Evolutionary conservation across 208 protist species (phyloP).

Genomic region (Naegleria lovaniensis): DNA sequence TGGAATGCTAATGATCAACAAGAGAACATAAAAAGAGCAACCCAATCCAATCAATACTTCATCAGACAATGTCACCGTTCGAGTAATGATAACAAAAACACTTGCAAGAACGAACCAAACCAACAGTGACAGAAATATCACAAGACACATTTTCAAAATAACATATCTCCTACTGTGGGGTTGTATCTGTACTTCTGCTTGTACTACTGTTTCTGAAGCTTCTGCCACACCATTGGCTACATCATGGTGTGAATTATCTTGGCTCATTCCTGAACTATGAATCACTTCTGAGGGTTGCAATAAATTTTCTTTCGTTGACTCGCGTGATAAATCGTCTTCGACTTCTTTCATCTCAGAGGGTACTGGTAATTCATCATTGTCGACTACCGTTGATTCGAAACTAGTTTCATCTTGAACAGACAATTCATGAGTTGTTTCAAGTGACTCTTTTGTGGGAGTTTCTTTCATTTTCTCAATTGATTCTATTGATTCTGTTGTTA

Average conservation of each 20-base stretch:
- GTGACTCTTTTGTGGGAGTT: background rate
- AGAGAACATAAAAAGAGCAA: background rate
- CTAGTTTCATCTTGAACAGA: background rate
- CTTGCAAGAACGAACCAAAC: background rate
- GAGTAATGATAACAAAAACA: background rate
- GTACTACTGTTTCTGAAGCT: too few relatives aligned
- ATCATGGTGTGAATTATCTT: background rate
- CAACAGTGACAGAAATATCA: background rate
- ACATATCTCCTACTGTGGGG: background rate
- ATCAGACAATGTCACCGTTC: background rate
- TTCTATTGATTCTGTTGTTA: background rate
- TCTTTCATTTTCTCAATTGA: background rate
- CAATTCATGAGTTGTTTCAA: background rate
- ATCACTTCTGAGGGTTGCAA: too few relatives aligned
- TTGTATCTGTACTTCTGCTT: background rate
- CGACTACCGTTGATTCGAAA: background rate
- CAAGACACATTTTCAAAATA: background rate
- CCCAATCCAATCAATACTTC: background rate
- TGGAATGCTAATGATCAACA: background rate
- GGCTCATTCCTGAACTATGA: too few relatives aligned
- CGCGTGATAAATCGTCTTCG: too few relatives aligned
- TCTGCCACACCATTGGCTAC: background rate
- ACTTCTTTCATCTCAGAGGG: too few relatives aligned
- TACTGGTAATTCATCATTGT: too few relatives aligned
- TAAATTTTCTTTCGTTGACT: too few relatives aligned